A percentile compares a stretch with the other conserved stretches of the same genome.
Conservation (phyloP, 192 early-diverging fungal genomes). For the Podila horticola region DNA sequence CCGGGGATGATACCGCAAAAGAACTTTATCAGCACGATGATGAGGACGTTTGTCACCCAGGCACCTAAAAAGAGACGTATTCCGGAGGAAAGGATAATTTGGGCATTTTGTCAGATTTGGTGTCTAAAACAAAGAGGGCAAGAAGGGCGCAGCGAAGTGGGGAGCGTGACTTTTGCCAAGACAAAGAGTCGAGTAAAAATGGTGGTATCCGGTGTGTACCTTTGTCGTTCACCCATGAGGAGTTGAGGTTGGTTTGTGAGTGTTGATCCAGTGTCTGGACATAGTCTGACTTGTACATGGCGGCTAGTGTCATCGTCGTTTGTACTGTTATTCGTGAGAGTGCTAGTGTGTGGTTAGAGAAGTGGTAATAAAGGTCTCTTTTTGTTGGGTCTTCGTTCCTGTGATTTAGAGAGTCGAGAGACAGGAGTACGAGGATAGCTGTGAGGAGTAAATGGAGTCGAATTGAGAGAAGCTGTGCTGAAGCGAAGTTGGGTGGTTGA, state of each 20-base stretch:
- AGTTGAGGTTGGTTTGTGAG: conserved; percentile 64
- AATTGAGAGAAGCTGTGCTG: too few species aligned
- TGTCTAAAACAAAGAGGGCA: too few species aligned
- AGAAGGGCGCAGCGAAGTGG: too few species aligned
- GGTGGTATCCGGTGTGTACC: conserved; percentile 22
- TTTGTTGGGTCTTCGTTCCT: background rate
- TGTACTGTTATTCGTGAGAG: too few species aligned
- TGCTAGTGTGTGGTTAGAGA: background rate
- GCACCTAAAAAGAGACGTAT: conserved; percentile 70
- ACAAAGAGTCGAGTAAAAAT: background rate
- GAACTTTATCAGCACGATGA: conserved; percentile 80
- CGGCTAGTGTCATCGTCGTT: conserved; percentile 40
- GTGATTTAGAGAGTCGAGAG: too few species aligned
- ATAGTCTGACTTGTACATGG: conserved; percentile 51
- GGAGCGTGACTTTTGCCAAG: too few species aligned
- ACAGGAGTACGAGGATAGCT: too few species aligned
- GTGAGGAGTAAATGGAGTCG: too few species aligned
- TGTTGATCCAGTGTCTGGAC: conserved; percentile 58
- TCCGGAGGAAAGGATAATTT: too few species aligned
- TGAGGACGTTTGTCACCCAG: conserved; percentile 87
- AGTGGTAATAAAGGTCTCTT: background rate
- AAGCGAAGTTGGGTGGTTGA: too few species aligned
- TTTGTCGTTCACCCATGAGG: conserved; percentile 70
- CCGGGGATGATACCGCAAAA: conserved; percentile 89
- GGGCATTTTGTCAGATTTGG: too few species aligned